Evolutionary conservation across 805 yeast species (phyloP), one percentile per base, ranked within the genome.

Genomic region (Metschnikowia bowlesiae): DNA sequence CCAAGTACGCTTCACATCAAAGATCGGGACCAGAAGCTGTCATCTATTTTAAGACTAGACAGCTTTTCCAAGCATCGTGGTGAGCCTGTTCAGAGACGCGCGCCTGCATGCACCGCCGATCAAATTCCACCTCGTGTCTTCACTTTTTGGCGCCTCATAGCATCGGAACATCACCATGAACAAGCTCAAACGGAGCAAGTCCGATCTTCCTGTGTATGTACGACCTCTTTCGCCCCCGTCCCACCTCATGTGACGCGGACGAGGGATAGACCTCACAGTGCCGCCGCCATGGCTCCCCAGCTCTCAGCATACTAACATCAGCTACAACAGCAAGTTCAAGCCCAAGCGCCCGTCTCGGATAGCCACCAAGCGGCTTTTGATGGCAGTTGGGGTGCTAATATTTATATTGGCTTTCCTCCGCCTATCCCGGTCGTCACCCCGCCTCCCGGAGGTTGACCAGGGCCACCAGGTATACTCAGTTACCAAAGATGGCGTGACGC

Each of bases 191-290:
- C 50, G 49, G 46, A 48, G 43, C 37, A 75, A 72, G 64, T 60
- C 73, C 32, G 82, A 76, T 52, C 71, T 79, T 51, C 84, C 83
- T 44, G 62, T 75, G 68, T 64, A 74, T 41, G 69, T 67, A 30
- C 30, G n/a, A 2, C 3, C 32, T 6, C 28, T 11, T 16, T 32
- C 5, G 22, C 4, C 10, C 9, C 10, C 6, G 4, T 16, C 13
- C 8, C 11, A 4, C 36, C 36, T n/a, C 16, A 33, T 6, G 10
- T n/a, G 36, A 6, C 13, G 36, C 34, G 13, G n/a, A 13, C 14
- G 6, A 32, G 6, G 2, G 3, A 10, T 10, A 3, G 4, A 1
- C n/a, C 16, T 6, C 22, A 18, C 13, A 18, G 0, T 9, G 6
- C 11, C 42, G 13, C 11, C 6, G 6, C 5, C 28, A 4, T 16